phyloP scores from a whole-genome alignment of 768 basidiomycete genomes.

The Galerina marginata region DNA sequence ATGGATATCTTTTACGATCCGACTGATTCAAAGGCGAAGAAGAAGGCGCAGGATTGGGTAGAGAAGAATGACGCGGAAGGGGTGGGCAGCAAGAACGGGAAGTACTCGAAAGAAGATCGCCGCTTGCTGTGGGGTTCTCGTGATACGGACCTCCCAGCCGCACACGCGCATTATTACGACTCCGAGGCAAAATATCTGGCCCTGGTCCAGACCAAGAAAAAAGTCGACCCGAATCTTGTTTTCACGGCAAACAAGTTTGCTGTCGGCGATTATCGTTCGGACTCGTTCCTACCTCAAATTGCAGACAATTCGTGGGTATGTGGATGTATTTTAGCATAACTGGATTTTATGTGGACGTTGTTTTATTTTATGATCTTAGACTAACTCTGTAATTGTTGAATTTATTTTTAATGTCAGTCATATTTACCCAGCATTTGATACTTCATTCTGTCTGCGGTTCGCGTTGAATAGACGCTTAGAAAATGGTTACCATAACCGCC shows the following conservation, averaged over 20 bases:
- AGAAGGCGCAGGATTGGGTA: neutral
- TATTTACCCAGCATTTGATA: too few relatives aligned
- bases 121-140: neutral
- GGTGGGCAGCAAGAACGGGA: neutral
- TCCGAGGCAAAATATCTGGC: neutral
- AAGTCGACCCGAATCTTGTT: neutral
- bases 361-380: too few relatives aligned
- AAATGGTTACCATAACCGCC: too few relatives aligned
- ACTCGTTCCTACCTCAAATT: neutral
- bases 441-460: too few relatives aligned
- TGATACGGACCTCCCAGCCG: neutral
- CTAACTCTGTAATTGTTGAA: too few relatives aligned
- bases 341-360: too few relatives aligned
- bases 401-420: too few relatives aligned
- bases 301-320: too few relatives aligned
- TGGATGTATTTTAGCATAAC: too few relatives aligned
- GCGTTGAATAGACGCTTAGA: too few relatives aligned
- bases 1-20: neutral
- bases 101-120: neutral
- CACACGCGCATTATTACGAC: neutral
- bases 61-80: neutral
- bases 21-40: neutral
- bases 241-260: neutral
- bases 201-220: neutral
- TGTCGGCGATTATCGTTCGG: neutral